Conservation (phyloP, 768 basidiomycete species). For the Tricholoma terreum region DNA sequence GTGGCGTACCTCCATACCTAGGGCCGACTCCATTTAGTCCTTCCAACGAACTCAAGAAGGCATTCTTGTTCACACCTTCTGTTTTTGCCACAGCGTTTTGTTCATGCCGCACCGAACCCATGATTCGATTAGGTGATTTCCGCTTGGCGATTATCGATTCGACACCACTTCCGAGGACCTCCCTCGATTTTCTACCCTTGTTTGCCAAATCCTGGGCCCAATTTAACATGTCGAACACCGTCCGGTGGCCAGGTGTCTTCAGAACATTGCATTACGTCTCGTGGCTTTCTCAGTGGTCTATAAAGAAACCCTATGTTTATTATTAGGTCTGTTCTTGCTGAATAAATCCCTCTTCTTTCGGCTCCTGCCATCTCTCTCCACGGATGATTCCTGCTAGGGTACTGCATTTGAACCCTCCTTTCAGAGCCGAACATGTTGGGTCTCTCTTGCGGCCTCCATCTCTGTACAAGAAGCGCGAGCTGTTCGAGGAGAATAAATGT, state of each 20-base stretch:
- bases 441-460: slow-evolving; percentile 53
- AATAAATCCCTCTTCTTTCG: slow-evolving; percentile 8
- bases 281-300: neutral
- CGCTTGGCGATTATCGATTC: neutral
- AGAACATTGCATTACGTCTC: neutral
- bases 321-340: slow-evolving; percentile 1
- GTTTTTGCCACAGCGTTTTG: neutral
- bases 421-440: slow-evolving; percentile 58
- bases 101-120: neutral
- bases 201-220: neutral
- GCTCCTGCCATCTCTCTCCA: neutral
- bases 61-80: neutral
- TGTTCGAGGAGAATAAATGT: slow-evolving; percentile 40
- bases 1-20: no score
- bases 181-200: neutral
- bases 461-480: slow-evolving; percentile 47
- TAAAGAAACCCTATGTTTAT: slow-evolving; percentile 2
- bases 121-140: neutral
- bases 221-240: neutral
- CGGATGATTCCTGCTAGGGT: slow-evolving; percentile 17
- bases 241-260: neutral
- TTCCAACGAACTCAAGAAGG: neutral
- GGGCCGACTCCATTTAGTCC: neutral
- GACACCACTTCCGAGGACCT: neutral
- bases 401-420: slow-evolving; percentile 36